Percentiles rank a stretch among this genome's conserved stretches.
phyloP scores from a whole-genome alignment of 106 monocot genomes.

The Acanthochlamys bracteata region DNA sequence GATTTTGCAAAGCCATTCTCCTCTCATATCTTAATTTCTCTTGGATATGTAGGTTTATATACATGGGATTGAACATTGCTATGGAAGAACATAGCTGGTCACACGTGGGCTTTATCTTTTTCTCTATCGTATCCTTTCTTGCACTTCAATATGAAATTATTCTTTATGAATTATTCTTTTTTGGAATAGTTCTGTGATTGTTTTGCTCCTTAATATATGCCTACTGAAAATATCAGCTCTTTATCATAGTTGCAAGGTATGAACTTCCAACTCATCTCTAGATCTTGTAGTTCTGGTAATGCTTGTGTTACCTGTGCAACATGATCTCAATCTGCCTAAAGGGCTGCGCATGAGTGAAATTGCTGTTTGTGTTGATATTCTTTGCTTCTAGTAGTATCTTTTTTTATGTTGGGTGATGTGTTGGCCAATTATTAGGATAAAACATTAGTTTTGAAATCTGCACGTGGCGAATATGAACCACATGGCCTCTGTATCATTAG shows the following conservation, averaged over 20 bases:
- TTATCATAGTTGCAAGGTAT: constrained; percentile 92
- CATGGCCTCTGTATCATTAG: too few species aligned
- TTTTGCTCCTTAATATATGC: constrained; percentile 35
- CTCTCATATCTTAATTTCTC: neutral
- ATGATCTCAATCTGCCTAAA: too few species aligned
- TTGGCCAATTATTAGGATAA: too few species aligned
- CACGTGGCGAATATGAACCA: too few species aligned
- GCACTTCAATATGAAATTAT: neutral
- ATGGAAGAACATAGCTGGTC: constrained; percentile 99
- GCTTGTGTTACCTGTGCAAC: too few species aligned
- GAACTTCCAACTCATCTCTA: too few species aligned
- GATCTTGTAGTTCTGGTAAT: too few species aligned
- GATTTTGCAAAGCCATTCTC: neutral
- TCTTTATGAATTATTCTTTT: neutral
- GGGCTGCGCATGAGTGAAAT: too few species aligned
- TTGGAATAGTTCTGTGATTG: neutral
- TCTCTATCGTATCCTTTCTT: constrained; percentile 93
- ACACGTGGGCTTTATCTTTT: constrained; percentile 94
- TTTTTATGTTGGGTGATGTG: too few species aligned
- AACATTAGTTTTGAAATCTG: too few species aligned
- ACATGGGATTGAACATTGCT: constrained; percentile 98
- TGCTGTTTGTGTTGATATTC: too few species aligned
- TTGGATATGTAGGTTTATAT: constrained; percentile 76
- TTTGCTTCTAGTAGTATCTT: too few species aligned
- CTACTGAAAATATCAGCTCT: constrained; percentile 49